These are phyloP conservation scores for Blepharisma japonicum DNA, from an alignment of 73 alveolate species.

Conservation along the genomic window DNA sequence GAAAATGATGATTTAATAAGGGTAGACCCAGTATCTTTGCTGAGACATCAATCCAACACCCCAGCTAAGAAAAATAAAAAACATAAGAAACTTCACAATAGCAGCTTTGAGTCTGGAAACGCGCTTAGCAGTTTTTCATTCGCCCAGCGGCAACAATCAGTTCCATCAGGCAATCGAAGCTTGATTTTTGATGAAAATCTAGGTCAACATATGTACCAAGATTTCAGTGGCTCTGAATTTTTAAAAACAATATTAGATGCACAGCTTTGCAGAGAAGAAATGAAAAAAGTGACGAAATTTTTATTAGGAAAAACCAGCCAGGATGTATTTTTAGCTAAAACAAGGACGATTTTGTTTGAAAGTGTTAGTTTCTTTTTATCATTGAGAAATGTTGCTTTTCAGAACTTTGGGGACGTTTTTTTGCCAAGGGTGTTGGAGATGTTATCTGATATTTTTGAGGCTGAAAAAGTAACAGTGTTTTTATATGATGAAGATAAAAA, in stretches of 20 bases:
- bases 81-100: neutral
- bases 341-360: neutral
- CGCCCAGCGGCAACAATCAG: no score
- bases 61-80: neutral
- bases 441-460: neutral
- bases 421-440: conserved; percentile 25
- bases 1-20: neutral
- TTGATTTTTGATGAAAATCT: neutral
- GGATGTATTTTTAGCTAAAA: neutral
- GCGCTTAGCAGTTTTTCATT: no score
- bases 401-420: neutral
- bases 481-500: neutral
- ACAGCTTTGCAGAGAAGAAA: neutral
- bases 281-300: conserved; percentile 10
- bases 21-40: no score
- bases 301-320: conserved; percentile 16
- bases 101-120: neutral
- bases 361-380: conserved; percentile 19
- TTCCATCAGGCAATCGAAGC: neutral
- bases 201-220: neutral
- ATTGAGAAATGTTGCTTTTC: neutral
- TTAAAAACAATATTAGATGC: neutral
- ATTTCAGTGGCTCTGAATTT: conserved; percentile 25
- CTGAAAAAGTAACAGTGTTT: neutral
- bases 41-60: neutral